Conservation (phyloP, 2,329 filamentous ascomycete genomes). For the Davidsoniella neocaledoniae region DNA sequence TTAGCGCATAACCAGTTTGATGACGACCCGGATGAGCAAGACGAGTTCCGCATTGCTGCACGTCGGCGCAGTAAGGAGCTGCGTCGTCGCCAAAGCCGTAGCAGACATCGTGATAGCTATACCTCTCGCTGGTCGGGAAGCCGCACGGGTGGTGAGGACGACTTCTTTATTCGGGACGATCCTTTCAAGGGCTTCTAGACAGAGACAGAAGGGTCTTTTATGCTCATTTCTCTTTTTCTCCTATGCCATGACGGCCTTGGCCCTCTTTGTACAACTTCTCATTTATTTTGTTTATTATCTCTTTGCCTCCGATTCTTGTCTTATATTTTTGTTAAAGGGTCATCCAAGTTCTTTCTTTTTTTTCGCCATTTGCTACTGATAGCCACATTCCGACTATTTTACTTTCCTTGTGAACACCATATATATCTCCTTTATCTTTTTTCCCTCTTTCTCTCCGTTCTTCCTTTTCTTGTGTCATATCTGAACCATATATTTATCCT, state of each 20-base stretch:
- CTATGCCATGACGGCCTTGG: neutral
- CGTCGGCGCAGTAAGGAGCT: slow-evolving; percentile 39
- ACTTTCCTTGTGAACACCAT: slow-evolving; percentile 1
- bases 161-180: slow-evolving; percentile 37
- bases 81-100: slow-evolving; percentile 35
- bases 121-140: slow-evolving; percentile 21
- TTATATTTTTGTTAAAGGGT: neutral
- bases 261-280: neutral
- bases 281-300: neutral
- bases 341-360: neutral
- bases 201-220: neutral
- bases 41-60: slow-evolving; percentile 30
- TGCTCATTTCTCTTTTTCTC: neutral
- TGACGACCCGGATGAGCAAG: slow-evolving; percentile 30
- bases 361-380: neutral
- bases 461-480: slow-evolving; percentile 1
- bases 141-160: slow-evolving; percentile 30
- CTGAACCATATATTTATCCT: neutral
- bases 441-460: neutral
- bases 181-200: slow-evolving; percentile 43
- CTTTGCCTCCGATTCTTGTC: neutral
- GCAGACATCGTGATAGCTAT: slow-evolving; percentile 35
- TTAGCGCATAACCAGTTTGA: slow-evolving; percentile 32
- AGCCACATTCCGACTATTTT: neutral
- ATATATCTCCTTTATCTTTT: neutral